Base-by-base conservation (phyloP, 2,329 filamentous ascomycete species). In the Fusarium xylarioides region DNA sequence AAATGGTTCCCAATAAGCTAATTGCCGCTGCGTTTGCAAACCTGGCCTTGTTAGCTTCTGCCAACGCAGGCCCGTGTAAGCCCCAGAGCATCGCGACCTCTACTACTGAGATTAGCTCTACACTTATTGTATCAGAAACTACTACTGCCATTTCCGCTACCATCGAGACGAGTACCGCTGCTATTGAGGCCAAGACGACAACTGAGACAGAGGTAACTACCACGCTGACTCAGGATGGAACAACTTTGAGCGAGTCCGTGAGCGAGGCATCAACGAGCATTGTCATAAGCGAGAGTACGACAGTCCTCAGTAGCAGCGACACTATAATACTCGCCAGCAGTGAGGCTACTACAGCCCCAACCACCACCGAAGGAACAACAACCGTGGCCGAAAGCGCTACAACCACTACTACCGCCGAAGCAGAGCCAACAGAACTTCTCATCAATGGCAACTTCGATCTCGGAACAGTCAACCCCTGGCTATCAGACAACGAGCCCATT, bases 401-500 rank as follows among this genome's bases (percentile, higher is more conserved):
- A 21, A 18, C 23, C 23, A 53, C 50, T 5, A 53, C 34, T 1
- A 28, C 23, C 6, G 34, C 19, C 10, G 19, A 38, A 21, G 23
- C 14, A 38, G 50, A 38, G 14, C 34, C 23, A 38, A 53, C 50
- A 12, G 19, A 53, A 7, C 50, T 53, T 1, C 23, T 53, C 19
- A 53, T 38, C 34, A 53, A 53, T 19, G 23, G 50, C 14, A 53
- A 53, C 50, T 53, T 53, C 50, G 50, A 53, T 38, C 34, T 53
- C 1, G 50, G 50, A 1, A 37, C 50, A 1, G 23, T 21, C 2
- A 2, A 14, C 19, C 50, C 50, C 14, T 37, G 50, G 50, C n/a
- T 53, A 21, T 52, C 49, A 1, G 14, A 2, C 2, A 35, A 12
- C 34, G n/a, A 16, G 1, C 6, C 18, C 5, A 15, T 53, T 16